Conservation (phyloP, 352 stramenopile genomes). For the Phytophthora palmivora region DNA sequence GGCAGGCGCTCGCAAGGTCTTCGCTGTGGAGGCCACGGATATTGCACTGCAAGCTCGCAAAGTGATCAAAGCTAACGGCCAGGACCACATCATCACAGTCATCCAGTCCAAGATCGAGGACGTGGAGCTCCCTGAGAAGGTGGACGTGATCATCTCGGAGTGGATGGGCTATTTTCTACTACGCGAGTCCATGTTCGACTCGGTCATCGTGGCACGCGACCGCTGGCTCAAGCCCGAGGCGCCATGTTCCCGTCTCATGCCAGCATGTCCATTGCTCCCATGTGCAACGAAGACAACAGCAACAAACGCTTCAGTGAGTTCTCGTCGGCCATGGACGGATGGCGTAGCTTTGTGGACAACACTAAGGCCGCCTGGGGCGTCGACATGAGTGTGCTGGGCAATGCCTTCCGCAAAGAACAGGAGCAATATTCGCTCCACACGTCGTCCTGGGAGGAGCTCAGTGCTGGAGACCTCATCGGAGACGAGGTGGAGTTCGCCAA, state of each 20-base stretch:
- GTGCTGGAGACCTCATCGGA: conserved; percentile 78
- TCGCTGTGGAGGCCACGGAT: conserved; percentile 97
- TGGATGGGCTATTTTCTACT: conserved; percentile 99
- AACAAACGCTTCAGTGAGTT: conserved; percentile 89
- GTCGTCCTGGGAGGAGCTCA: conserved; percentile 85
- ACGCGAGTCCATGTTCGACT: conserved; percentile 99
- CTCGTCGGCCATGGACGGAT: conserved; percentile 85
- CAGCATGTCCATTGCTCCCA: conserved; percentile 98
- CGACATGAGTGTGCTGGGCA: conserved; percentile 95
- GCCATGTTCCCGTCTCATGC: conserved; percentile 99
- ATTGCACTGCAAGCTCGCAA: conserved; percentile 97
- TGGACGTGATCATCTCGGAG: conserved; percentile 99
- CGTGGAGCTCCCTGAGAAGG: conserved; percentile 96
- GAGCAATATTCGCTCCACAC: conserved; percentile 90
- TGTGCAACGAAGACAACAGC: conserved; percentile 94
- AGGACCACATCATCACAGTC: conserved; percentile 97
- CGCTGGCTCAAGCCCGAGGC: conserved; percentile 96
- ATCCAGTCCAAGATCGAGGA: conserved; percentile 99
- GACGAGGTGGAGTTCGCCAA: conserved; percentile 83
- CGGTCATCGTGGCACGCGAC: conserved; percentile 96
- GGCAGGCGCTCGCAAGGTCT: conserved; percentile 98
- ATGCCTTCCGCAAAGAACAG: conserved; percentile 88
- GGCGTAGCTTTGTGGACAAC: conserved; percentile 88
- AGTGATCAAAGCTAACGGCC: conserved; percentile 96
- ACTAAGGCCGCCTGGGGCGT: conserved; percentile 97